Conservation (phyloP, 345 rosid species). For the Schrenkiella parvula region DNA sequence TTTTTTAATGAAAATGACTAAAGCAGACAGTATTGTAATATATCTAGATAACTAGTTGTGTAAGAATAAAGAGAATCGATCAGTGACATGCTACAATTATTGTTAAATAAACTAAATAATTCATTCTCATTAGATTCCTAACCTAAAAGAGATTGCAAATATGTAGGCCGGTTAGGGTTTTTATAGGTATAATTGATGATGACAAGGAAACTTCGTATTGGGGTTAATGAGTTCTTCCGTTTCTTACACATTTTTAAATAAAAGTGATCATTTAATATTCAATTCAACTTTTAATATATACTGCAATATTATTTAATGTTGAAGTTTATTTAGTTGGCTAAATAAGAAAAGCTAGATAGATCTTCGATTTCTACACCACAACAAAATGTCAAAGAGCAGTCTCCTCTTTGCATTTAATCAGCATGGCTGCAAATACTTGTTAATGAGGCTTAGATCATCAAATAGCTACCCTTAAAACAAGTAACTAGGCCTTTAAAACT, state of each 20-base stretch:
- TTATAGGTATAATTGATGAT: conserved; percentile 40
- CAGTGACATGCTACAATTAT: conserved; percentile 41
- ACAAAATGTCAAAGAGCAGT: too few relatives aligned
- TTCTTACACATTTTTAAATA: background rate
- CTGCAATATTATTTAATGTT: too few relatives aligned
- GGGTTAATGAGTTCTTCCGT: conserved; percentile 11
- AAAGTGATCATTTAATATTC: background rate
- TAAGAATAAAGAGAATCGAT: conserved; percentile 29
- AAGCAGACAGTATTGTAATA: conserved; percentile 23
- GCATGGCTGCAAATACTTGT: too few relatives aligned
- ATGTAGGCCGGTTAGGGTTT: conserved; percentile 43
- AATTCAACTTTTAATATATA: background rate
- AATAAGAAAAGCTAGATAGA: too few relatives aligned
- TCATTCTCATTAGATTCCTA: conserved; percentile 32
- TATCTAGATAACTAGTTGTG: conserved; percentile 23
- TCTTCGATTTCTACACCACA: too few relatives aligned
- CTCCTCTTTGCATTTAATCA: too few relatives aligned
- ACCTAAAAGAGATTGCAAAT: conserved; percentile 37
- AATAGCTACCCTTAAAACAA: too few relatives aligned
- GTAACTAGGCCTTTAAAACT: too few relatives aligned
- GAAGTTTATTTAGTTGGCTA: too few relatives aligned
- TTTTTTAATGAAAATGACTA: background rate
- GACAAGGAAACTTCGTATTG: conserved; percentile 34
- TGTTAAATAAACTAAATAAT: conserved; percentile 22
- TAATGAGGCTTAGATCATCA: too few relatives aligned